These are phyloP conservation scores for Candida neerlandica DNA, from an alignment of 1,139 yeast species.

Conservation along the genomic window DNA sequence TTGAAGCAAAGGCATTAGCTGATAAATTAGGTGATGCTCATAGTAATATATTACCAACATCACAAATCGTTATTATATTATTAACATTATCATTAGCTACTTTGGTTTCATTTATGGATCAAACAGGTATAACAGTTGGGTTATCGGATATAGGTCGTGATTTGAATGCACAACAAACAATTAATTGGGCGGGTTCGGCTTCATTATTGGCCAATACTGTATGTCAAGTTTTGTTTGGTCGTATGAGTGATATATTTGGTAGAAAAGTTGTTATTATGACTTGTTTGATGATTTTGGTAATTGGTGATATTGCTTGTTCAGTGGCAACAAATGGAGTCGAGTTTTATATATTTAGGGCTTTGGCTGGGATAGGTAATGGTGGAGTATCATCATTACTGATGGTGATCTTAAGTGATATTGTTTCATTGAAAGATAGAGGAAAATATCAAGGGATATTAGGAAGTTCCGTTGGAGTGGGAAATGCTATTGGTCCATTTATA, in stretches of 20 bases:
- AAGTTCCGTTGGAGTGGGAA: constrained; percentile 55
- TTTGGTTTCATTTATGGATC: constrained; percentile 41
- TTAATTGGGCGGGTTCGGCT: constrained; percentile 58
- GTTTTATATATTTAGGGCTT: constrained; percentile 45
- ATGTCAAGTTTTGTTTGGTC: constrained; percentile 48
- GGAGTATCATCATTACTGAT: constrained; percentile 45
- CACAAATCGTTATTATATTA: constrained; percentile 32
- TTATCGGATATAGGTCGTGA: constrained; percentile 39
- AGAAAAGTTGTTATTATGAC: constrained; percentile 39
- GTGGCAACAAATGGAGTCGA: constrained; percentile 42
- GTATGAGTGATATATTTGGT: constrained; percentile 48
- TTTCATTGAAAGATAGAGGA: constrained; percentile 46
- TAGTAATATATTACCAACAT: constrained; percentile 34
- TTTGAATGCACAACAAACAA: constrained; percentile 37
- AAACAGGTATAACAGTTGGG: constrained; percentile 45
- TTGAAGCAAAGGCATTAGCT: constrained; percentile 21
- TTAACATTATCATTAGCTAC: constrained; percentile 28
- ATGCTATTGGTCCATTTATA: constrained; percentile 57
- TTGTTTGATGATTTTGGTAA: constrained; percentile 31
- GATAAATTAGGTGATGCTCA: constrained; percentile 43
- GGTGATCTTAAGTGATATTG: constrained; percentile 48
- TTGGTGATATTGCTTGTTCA: constrained; percentile 47
- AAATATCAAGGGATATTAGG: constrained; percentile 54
- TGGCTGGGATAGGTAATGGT: constrained; percentile 50
- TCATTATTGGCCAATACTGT: constrained; percentile 47